Conservation (phyloP, 169 alveolate genomes). For the Plasmodium ovale region DNA sequence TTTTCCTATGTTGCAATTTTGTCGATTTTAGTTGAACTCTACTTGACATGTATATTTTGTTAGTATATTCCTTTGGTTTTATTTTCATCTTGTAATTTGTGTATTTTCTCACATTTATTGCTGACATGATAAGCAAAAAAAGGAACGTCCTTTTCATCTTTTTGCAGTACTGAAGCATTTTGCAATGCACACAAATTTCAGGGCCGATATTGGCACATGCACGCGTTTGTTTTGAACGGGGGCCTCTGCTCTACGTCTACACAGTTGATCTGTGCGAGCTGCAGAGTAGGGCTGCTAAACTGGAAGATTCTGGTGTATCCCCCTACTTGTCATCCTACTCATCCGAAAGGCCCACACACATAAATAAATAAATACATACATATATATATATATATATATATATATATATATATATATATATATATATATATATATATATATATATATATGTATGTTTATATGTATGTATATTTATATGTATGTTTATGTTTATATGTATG, state of each 20-base stretch:
- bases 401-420: background rate
- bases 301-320: too few species aligned
- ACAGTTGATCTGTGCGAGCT: too few species aligned
- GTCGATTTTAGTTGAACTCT: conserved; percentile 76
- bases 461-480: too few species aligned
- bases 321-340: too few species aligned
- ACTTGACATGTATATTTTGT: conserved; percentile 68
- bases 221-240: too few species aligned
- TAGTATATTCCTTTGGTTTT: conserved; percentile 21
- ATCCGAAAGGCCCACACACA: too few species aligned
- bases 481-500: too few species aligned
- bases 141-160: conserved; percentile 57
- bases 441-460: background rate
- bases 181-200: background rate
- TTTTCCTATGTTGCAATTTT: conserved; percentile 67
- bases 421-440: background rate
- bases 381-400: background rate
- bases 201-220: background rate
- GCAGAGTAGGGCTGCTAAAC: too few species aligned
- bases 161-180: background rate
- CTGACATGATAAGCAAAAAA: conserved; percentile 13
- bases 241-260: too few species aligned
- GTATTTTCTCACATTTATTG: conserved; percentile 29
- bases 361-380: too few species aligned
- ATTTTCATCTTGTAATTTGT: conserved; percentile 42